Base-by-base conservation (phyloP, 257 asterid genomes). In the Solanum appendiculatum region DNA sequence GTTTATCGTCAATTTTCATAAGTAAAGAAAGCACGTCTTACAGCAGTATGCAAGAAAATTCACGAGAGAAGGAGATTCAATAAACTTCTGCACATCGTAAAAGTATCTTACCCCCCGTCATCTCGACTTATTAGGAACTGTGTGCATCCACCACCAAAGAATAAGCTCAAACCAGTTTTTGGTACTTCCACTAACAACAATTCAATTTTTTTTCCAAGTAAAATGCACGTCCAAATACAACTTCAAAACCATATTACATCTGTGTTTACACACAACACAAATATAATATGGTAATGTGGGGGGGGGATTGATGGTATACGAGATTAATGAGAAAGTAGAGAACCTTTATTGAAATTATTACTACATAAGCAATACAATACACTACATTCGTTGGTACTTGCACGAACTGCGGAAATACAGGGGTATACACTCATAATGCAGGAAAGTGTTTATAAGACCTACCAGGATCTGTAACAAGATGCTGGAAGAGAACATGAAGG, bases 401-500 rank as follows among this genome's bases (percentile, higher is more conserved):
- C 40, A 84, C 20, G 15, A 39, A 1, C 60, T 9, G 29, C 23
- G 60, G 75, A 84, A 84, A 63, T 63, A 14, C 36, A 25, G 25
- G 9, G 48, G 9, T 44, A 14, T 29, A 16, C 31, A 56, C 21
- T 86, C 83, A 34, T 48, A 18, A 80, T 2, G 29, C 14, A 46
- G 85, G 85, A 48, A 80, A 48, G 18, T 14, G 64, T 64, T 42
- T 72, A 42, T 23, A 37, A 86, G 80, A 92, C 96, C 40, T 91
- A 97, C 99, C 98, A 97, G 88, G 88, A 97, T 93, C 88, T 96
- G 99, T 88, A 97, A 95, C 91, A 97, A 89, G 88, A 97, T 92
- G 93, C 99, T 96, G 64, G 99, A 66, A 23, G 99, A 97, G 92
- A 97, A 97, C 99, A 96, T 96, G 91, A 96, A 97, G 46, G 99